Conservation (phyloP, 2,329 filamentous ascomycete species). For the Bisporella sp. region DNA sequence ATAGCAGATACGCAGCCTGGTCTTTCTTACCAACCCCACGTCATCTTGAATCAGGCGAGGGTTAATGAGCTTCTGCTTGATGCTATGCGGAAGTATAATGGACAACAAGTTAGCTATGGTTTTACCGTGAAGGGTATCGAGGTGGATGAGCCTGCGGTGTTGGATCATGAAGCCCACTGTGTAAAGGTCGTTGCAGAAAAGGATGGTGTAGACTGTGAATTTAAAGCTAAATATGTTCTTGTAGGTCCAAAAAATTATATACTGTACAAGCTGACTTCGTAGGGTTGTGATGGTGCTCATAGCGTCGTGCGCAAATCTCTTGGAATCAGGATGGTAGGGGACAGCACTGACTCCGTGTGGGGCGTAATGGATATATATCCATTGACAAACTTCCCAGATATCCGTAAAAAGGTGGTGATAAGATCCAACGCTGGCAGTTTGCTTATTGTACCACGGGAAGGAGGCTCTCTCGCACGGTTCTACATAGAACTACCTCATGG, state of each 20-base stretch:
- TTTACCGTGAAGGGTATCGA: slow-evolving; percentile 47
- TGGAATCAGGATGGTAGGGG: slow-evolving; percentile 47
- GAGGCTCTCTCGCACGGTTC: slow-evolving; percentile 56
- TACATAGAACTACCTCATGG: slow-evolving; percentile 40
- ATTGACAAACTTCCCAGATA: slow-evolving; percentile 53
- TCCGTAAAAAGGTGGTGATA: slow-evolving; percentile 48
- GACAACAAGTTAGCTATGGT: slow-evolving; percentile 49
- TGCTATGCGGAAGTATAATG: slow-evolving; percentile 43
- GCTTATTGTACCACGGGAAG: slow-evolving; percentile 57
- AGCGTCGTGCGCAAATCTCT: slow-evolving; percentile 38
- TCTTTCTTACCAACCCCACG: slow-evolving; percentile 55
- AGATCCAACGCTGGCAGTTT: slow-evolving; percentile 48
- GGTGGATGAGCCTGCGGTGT: slow-evolving; percentile 41
- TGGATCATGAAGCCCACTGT: slow-evolving; percentile 47
- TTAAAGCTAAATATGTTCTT: slow-evolving; percentile 19
- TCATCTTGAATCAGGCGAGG: slow-evolving; percentile 64
- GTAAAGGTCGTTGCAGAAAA: slow-evolving; percentile 52
- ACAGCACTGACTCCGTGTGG: slow-evolving; percentile 50
- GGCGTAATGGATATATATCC: slow-evolving; percentile 50
- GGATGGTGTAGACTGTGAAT: slow-evolving; percentile 44
- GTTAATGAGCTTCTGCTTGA: slow-evolving; percentile 61
- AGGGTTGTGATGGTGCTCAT: slow-evolving; percentile 46
- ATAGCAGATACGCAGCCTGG: slow-evolving; percentile 57
- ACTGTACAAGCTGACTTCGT: slow-evolving; percentile 35
- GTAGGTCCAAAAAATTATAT: slow-evolving; percentile 29